Evolutionary conservation across 148 eudicot species (phyloP).

Genomic region (Polygonum aviculare): DNA sequence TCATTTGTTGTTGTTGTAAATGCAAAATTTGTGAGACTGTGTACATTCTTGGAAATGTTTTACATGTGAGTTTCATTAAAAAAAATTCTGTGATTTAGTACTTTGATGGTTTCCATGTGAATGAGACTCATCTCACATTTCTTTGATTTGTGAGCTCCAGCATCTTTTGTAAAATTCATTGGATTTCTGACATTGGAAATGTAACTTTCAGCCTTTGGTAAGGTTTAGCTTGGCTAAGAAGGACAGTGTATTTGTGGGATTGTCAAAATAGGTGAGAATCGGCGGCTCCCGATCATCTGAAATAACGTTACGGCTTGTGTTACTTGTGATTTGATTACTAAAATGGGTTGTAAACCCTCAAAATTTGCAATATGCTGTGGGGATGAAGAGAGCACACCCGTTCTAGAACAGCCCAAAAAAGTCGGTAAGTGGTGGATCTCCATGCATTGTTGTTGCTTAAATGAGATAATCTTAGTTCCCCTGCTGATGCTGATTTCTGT

Average conservation of each 20-base stretch:
- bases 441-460: not conserved
- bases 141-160: not conserved
- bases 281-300: not conserved
- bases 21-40: not conserved
- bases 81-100: not conserved
- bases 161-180: not conserved
- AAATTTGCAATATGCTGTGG: constrained; percentile 11
- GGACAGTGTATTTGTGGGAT: not conserved
- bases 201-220: not conserved
- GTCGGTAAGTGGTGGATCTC: not conserved
- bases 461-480: not conserved
- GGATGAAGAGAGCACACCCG: not conserved
- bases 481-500: not conserved
- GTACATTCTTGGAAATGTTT: too few relatives aligned
- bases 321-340: not conserved
- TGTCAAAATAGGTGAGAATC: not conserved
- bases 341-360: constrained; percentile 12
- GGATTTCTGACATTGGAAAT: not conserved
- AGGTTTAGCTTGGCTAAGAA: not conserved
- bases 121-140: not conserved
- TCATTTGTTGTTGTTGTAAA: not conserved
- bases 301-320: not conserved
- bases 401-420: not conserved
- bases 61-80: too few relatives aligned
- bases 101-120: not conserved